phyloP scores from a whole-genome alignment of 129 eudicot species.

The Lactuca saligna region DNA sequence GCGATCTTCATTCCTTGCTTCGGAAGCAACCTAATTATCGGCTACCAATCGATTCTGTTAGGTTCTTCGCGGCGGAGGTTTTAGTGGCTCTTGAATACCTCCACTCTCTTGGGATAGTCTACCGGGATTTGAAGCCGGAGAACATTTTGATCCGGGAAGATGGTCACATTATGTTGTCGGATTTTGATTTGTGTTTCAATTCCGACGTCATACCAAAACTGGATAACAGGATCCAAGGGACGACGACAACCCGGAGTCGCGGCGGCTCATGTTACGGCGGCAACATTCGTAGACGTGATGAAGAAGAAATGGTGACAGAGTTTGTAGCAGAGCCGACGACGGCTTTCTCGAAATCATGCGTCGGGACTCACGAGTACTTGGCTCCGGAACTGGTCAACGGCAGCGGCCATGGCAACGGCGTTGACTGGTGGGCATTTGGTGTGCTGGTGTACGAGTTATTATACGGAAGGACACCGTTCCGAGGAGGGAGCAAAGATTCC shows the following conservation, averaged over 20 bases:
- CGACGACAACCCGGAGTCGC: not conserved
- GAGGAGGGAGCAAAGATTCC: conserved; percentile 70
- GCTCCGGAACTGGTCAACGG: conserved; percentile 84
- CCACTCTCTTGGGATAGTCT: conserved; percentile 72
- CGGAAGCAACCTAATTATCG: conserved; percentile 66
- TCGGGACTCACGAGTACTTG: conserved; percentile 85
- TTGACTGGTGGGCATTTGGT: conserved; percentile 98
- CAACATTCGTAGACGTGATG: not conserved
- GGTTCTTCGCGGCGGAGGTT: conserved; percentile 70
- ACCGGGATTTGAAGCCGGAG: conserved; percentile 89
- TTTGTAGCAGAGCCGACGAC: conserved; percentile 83
- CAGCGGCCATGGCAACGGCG: conserved; percentile 84
- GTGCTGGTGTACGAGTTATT: conserved; percentile 63
- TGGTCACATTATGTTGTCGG: conserved; percentile 92
- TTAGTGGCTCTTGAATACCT: conserved; percentile 71
- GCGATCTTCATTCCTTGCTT: conserved; percentile 69
- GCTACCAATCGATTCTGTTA: conserved; percentile 49
- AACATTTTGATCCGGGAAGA: conserved; percentile 76
- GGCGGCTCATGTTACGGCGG: conserved; percentile 1
- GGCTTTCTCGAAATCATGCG: conserved; percentile 83
- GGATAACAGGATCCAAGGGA: conserved; percentile 26
- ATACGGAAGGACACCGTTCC: conserved; percentile 74
- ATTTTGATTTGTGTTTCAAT: conserved; percentile 75
- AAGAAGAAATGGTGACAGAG: conserved; percentile 52
- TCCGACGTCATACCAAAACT: conserved; percentile 55